Evolutionary conservation across 2,329 filamentous ascomycete genomes (phyloP).

Genomic region (Escovopsis sp.): DNA sequence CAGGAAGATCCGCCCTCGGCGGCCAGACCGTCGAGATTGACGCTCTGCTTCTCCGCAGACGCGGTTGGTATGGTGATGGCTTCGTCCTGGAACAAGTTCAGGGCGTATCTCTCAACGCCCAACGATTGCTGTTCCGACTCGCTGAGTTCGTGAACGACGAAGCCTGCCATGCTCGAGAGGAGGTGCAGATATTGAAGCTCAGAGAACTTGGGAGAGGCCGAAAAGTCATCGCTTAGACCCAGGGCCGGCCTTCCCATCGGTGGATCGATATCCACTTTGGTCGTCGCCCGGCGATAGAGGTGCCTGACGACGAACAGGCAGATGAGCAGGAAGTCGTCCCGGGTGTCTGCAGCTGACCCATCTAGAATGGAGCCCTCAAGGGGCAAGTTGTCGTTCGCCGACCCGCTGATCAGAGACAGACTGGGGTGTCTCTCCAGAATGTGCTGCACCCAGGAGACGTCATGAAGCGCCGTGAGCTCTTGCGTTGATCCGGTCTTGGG

Average conservation of each 20-base stretch:
- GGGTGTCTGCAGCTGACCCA: conserved; percentile 14
- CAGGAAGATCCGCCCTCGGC: conserved; percentile 10
- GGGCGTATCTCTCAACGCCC: conserved; percentile 17
- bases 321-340: conserved; percentile 25
- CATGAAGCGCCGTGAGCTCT: conserved; percentile 7
- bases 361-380: conserved; percentile 1
- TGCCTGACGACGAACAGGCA: conserved; percentile 22
- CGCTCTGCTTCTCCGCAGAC: conserved; percentile 3
- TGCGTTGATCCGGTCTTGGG: conserved; percentile 11
- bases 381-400: background rate
- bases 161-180: conserved; percentile 21
- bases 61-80: conserved; percentile 9
- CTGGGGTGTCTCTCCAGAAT: conserved; percentile 16
- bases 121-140: conserved; percentile 22
- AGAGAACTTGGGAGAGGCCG: conserved; percentile 11
- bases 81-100: conserved; percentile 24
- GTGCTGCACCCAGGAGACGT: conserved; percentile 12
- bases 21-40: background rate
- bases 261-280: conserved; percentile 9
- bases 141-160: conserved; percentile 22
- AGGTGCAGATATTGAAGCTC: conserved; percentile 23
- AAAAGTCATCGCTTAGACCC: conserved; percentile 19
- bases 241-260: conserved; percentile 11
- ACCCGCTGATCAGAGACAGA: conserved; percentile 10
- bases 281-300: conserved; percentile 27